Evolutionary conservation across 2,329 filamentous ascomycete species (phyloP), one percentile per base, ranked within the genome.

Genomic region (Xylariales sp.): DNA sequence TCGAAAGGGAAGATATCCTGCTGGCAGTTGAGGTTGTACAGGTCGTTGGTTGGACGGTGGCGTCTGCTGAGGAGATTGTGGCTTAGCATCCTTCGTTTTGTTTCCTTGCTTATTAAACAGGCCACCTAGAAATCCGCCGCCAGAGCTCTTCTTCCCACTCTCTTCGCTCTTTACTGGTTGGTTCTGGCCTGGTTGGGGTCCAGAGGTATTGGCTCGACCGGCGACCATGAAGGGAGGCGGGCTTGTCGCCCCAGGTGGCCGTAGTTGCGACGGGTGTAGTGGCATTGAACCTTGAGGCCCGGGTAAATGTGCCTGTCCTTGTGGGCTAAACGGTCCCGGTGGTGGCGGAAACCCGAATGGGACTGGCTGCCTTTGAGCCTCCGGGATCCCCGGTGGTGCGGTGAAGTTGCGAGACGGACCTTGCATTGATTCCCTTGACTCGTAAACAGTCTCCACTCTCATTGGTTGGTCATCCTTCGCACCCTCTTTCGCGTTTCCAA

Each of bases 381-480:
- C 58, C 39, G 67, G 62, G 5, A 58, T 14, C 8, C 43, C 62
- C 12, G 54, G 56, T 16, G 43, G 46, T 10, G 69, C 68, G 2
- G 61, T 54, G 9, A 62, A 50, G 30, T 64, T 62, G n/a, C 57
- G 69, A 50, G 66, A 69, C 9, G 72, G 61, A 32, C 68, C 67
- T 52, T 74, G 73, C 52, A 75, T 71, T 7, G 73, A 73, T 23
- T 50, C 58, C 30, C 67, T 68, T 18, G 67, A 32, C 30, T 69
- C 62, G 36, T 69, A 68, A 3, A 65, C 53, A 62, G 73, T 59
- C 61, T 71, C 43, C 65, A 60, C 43, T 54, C 57, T 77, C 4
- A 61, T 70, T n/a, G 72, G 70, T 18, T 75, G 73, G 9, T 78
- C 76, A 36, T 78, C 76, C 55, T 72, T 75, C 8, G 64, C 64